Evolutionary conservation across 257 asterid species (phyloP).

Genomic region (Schizonepeta tenuifolia): DNA sequence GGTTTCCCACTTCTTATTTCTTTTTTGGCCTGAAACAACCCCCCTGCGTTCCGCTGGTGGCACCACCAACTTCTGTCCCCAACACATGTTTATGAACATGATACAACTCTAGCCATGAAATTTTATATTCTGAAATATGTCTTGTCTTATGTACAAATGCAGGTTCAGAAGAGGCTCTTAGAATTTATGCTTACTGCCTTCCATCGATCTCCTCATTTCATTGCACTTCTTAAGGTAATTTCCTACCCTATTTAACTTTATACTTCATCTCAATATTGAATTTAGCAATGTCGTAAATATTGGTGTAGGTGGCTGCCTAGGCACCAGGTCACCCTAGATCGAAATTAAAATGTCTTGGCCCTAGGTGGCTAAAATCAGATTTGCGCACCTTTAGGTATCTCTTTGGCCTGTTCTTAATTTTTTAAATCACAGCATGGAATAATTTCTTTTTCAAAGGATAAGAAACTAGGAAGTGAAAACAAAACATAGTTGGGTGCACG

Average conservation of each 20-base stretch:
- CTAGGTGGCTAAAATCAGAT: not conserved
- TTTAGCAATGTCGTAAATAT: not conserved
- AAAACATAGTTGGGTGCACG: not conserved
- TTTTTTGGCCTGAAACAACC: too few relatives aligned
- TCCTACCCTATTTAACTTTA: conserved; percentile 9
- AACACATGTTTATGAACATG: not conserved
- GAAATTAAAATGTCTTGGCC: not conserved
- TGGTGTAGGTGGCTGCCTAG: not conserved
- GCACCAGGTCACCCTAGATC: not conserved
- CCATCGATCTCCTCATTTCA: conserved; percentile 74
- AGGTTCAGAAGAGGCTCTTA: conserved; percentile 87
- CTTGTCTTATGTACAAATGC: conserved; percentile 32
- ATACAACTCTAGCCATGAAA: conserved; percentile 16
- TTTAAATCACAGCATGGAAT: not conserved
- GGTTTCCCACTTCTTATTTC: conserved; percentile 5
- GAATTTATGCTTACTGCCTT: conserved; percentile 91
- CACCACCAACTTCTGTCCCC: not conserved
- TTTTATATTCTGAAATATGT: conserved; percentile 27
- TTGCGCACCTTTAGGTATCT: not conserved
- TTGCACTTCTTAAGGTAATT: conserved; percentile 86
- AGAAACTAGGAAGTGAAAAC: not conserved
- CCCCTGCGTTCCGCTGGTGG: too few relatives aligned
- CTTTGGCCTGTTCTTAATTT: not conserved
- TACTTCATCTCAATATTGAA: not conserved
- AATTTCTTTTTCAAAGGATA: not conserved